Evolutionary conservation across 345 rosid genomes (phyloP), one percentile per base, ranked within the genome.

Genomic region (Eucalyptus globulus): DNA sequence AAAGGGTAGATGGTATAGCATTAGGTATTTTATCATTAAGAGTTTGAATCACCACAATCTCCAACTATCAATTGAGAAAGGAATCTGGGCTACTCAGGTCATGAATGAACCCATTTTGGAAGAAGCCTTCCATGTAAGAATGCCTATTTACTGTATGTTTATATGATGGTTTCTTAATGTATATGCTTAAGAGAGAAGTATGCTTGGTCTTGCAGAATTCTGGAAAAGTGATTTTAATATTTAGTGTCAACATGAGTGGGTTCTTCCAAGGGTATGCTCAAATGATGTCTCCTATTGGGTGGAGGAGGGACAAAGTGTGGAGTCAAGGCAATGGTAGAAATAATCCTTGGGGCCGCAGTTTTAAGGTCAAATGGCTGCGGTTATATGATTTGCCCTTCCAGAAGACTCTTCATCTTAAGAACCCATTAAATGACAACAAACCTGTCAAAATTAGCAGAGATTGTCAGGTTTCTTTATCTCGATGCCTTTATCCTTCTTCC

Each of bases 381-480:
- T 89, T 96, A 90, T 96, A 93, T 91, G 96, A 96, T 88, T 89
- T 97, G 93, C 99, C 99, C 90, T 97, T 97, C 92, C 99, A 95
- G 91, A 96, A 95, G 95, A 97, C 99, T 87, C 96, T 96, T 89
- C 98, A 97, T 93, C 99, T 97, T 89, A 96, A 94, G 96, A 96
- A 97, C 91, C 99, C 99, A 87, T 89, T 97, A 92, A 97, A 96
- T 93, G 98, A 96, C 91, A 93, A 93, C 93, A 97, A 96, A 91
- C 99, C 99, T 91, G 99, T 97, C 91, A 96, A 97, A 94, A 97
- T 96, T 91, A 97, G 99, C 94, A 94, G 99, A 90, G 99, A 97
- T 89, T 97, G 99, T 86, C 99, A 96, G 99, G 99, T 97, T 87
- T 89, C 91, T 87, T 72, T 87, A 81, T 45, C 87, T 16, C 27